Percentiles rank a stretch among this genome's conserved stretches.
phyloP scores from a whole-genome alignment of 2,329 filamentous ascomycete species.

The Nothopassalora personata region DNA sequence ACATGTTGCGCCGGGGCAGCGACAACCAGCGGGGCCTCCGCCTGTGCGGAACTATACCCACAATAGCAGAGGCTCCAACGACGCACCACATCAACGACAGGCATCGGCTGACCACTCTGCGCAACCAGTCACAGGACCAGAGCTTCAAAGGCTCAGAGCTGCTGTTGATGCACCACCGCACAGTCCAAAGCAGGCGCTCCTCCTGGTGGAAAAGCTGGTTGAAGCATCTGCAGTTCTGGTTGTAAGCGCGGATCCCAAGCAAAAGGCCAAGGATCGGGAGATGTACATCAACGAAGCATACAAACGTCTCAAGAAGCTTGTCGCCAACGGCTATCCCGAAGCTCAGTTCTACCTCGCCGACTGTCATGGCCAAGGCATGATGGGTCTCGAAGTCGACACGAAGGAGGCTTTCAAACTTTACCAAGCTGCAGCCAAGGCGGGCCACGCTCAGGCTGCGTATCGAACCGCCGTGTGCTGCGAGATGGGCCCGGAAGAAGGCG shows the following conservation, averaged over 20 bases:
- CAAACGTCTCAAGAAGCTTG: constrained; percentile 87
- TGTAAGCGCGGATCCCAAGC: constrained; percentile 64
- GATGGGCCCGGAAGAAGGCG: constrained; percentile 88
- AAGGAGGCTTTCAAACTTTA: constrained; percentile 94
- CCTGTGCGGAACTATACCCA: constrained; percentile 50
- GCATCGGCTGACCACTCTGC: constrained; percentile 19
- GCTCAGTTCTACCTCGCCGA: constrained; percentile 95
- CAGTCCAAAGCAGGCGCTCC: constrained; percentile 66
- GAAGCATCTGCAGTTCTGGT: constrained; percentile 78
- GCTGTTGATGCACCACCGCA: constrained; percentile 64
- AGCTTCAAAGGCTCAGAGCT: constrained; percentile 67
- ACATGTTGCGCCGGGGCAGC: constrained; percentile 26
- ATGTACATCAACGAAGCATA: constrained; percentile 79
- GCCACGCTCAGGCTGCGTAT: constrained; percentile 82
- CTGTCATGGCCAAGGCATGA: constrained; percentile 72
- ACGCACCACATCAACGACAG: constrained; percentile 26
- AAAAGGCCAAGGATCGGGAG: constrained; percentile 63
- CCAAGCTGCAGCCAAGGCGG: constrained; percentile 84
- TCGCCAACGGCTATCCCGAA: constrained; percentile 65
- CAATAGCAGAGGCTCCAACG: constrained; percentile 20
- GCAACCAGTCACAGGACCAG: constrained; percentile 65
- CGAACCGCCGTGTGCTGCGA: constrained; percentile 96
- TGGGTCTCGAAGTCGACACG: constrained; percentile 74
- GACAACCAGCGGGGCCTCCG: constrained; percentile 41
- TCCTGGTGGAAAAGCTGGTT: constrained; percentile 74